phyloP scores from a whole-genome alignment of 2,329 filamentous ascomycete species.

The Trichoderma citrinoviride region DNA sequence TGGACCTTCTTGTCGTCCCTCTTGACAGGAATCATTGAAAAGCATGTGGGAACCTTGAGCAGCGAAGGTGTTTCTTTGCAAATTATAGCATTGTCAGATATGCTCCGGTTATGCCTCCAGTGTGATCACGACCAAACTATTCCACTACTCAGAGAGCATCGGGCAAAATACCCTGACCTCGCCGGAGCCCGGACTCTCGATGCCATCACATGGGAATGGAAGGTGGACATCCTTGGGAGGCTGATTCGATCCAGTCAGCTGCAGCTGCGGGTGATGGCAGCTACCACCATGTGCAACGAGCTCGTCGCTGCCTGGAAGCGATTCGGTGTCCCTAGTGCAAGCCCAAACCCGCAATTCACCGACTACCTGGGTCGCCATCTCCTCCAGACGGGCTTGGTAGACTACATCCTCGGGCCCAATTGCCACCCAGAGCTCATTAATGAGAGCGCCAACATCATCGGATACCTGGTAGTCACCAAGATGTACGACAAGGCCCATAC shows the following conservation, averaged over 20 bases:
- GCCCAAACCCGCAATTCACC: conserved; percentile 50
- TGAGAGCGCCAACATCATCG: conserved; percentile 78
- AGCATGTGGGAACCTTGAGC: conserved; percentile 51
- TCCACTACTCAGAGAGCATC: conserved; percentile 30
- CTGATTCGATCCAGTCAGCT: conserved; percentile 83
- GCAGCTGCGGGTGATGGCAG: conserved; percentile 80
- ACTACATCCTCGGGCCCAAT: conserved; percentile 85
- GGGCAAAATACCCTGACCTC: conserved; percentile 37
- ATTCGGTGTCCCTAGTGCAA: conserved; percentile 47
- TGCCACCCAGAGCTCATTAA: conserved; percentile 89
- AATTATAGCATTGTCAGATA: conserved; percentile 43
- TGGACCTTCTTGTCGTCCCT: conserved; percentile 44
- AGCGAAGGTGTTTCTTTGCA: conserved; percentile 43
- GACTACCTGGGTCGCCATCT: conserved; percentile 69
- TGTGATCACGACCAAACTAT: conserved; percentile 38
- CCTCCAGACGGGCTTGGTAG: conserved; percentile 66
- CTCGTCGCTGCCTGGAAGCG: conserved; percentile 66
- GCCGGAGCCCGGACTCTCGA: conserved; percentile 42
- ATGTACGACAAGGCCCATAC: conserved; percentile 71
- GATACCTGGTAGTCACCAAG: conserved; percentile 77
- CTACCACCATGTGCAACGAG: conserved; percentile 68
- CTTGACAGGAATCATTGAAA: conserved; percentile 51
- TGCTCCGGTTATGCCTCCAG: conserved; percentile 44
- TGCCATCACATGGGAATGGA: conserved; percentile 63
- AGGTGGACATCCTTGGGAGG: conserved; percentile 64